Base-by-base conservation (phyloP, 768 basidiomycete genomes). In the Suillus discolor region DNA sequence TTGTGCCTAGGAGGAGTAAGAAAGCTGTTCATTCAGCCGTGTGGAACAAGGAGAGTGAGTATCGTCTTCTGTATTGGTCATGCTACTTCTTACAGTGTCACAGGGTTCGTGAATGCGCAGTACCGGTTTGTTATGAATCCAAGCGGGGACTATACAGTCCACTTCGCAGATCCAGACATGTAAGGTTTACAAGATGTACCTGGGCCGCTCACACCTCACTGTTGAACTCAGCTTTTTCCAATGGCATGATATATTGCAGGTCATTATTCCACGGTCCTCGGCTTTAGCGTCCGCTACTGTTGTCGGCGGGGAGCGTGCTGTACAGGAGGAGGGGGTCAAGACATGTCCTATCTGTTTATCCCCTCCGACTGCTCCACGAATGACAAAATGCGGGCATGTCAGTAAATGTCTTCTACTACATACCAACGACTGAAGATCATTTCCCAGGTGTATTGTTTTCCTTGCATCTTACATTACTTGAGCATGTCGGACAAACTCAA, bases 351-450 rank as follows among this genome's bases (percentile, higher is more conserved):
- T 99, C 68, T 99, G 97, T 79, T 84, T 99, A 49, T 93, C 94
- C 49, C 87, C 93, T 49, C 97, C 96, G 6, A 87, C 89, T 49
- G 93, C 93, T 36, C 92, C 95, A 18, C 84, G 96, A 60, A 95
- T 96, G 90, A 98, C 96, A 28, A 97, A 94, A 81, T 99, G 96
- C 71, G 97, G 96, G 57, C 97, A 99, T 85, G 96, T 97, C 71
- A 79, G 93, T 89, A 53, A 60, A 64, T 23, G 11, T 18, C 39
- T 41, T 47, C 13, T 62, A 49, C 25, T 57, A 18, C 23, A 57
- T 62, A 23, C 20, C 18, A 28, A 28, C 20, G 57, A 49, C 71
- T 76, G 63, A 78, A 47, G 23, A 72, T 39, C 36, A 57, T 38
- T 53, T 18, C 18, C 11, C 70, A 97, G 95, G 89, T 97, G 51